These are phyloP conservation scores for Monilinia polystroma DNA, from an alignment of 2,329 filamentous ascomycete species.

Conservation along the genomic window DNA sequence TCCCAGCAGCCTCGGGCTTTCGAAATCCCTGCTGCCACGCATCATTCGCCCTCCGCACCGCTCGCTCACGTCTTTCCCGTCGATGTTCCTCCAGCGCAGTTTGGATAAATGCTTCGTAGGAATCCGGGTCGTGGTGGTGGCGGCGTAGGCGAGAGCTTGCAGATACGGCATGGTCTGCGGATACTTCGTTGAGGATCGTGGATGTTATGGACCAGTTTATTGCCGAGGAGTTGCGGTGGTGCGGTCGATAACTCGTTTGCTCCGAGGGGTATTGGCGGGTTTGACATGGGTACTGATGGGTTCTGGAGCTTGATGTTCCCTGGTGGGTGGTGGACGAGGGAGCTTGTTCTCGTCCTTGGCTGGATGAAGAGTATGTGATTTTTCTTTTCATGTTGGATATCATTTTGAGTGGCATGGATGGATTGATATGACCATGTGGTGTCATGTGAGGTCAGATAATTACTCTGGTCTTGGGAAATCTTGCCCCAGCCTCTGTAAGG, in stretches of 20 bases:
- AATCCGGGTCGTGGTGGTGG: background rate
- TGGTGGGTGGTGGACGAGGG: background rate
- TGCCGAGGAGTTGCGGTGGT: constrained; percentile 7
- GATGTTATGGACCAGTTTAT: constrained; percentile 11
- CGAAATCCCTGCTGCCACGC: constrained; percentile 16
- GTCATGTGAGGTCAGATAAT: background rate
- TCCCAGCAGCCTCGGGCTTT: constrained; percentile 2
- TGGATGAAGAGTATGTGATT: background rate
- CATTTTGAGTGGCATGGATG: constrained; percentile 1
- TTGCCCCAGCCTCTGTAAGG: background rate
- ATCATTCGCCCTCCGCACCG: constrained; percentile 1
- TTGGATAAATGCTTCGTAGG: constrained; percentile 20
- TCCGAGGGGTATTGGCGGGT: background rate
- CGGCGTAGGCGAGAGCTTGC: background rate
- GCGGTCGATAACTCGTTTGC: background rate
- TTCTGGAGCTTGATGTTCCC: background rate
- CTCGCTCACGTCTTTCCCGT: constrained; percentile 13
- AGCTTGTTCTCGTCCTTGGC: constrained; percentile 4
- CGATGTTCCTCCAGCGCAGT: background rate
- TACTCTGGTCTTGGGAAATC: background rate
- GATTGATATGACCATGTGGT: background rate
- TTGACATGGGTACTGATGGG: background rate
- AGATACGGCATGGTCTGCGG: background rate
- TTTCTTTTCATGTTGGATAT: constrained; percentile 17
- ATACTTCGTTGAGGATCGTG: background rate